Percentiles rank a stretch among this genome's conserved stretches.
Conservation (phyloP, 2,329 filamentous ascomycete genomes). For the Pyrenochaeta sp. region DNA sequence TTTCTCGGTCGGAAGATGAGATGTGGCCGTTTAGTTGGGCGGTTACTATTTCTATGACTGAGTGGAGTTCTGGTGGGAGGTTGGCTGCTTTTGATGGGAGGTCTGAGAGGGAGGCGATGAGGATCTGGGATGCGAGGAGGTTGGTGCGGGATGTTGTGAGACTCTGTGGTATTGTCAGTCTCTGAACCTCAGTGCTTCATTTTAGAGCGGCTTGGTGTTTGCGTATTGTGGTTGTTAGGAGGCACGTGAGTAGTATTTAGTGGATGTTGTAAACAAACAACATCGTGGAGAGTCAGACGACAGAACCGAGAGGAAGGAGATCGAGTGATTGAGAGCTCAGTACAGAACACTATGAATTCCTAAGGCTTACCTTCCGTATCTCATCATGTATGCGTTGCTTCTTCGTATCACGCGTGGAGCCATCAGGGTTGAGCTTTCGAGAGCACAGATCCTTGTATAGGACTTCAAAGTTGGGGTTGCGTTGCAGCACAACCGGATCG, state of each 20-base stretch:
- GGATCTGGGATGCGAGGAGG: slow-evolving; percentile 42
- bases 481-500: slow-evolving; percentile 45
- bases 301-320: neutral
- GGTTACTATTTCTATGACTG: slow-evolving; percentile 53
- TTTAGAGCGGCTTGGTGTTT: neutral
- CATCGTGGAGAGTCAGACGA: neutral
- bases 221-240: neutral
- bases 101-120: slow-evolving; percentile 46
- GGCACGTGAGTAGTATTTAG: neutral
- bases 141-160: slow-evolving; percentile 47
- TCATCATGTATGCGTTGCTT: slow-evolving; percentile 54
- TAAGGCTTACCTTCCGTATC: slow-evolving; percentile 46
- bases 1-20: slow-evolving; percentile 44
- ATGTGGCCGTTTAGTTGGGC: slow-evolving; percentile 52
- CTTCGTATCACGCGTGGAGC: slow-evolving; percentile 53
- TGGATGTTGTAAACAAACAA: neutral
- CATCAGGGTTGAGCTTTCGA: slow-evolving; percentile 55
- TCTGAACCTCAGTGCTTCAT: neutral
- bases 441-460: slow-evolving; percentile 56
- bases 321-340: neutral
- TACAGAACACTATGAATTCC: neutral
- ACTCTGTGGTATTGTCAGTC: slow-evolving; percentile 40
- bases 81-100: slow-evolving; percentile 45
- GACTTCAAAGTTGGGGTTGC: slow-evolving; percentile 55
- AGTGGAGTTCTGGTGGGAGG: slow-evolving; percentile 54